Base-by-base conservation (phyloP, 2,329 filamentous ascomycete genomes). In the Fusarium sp. region DNA sequence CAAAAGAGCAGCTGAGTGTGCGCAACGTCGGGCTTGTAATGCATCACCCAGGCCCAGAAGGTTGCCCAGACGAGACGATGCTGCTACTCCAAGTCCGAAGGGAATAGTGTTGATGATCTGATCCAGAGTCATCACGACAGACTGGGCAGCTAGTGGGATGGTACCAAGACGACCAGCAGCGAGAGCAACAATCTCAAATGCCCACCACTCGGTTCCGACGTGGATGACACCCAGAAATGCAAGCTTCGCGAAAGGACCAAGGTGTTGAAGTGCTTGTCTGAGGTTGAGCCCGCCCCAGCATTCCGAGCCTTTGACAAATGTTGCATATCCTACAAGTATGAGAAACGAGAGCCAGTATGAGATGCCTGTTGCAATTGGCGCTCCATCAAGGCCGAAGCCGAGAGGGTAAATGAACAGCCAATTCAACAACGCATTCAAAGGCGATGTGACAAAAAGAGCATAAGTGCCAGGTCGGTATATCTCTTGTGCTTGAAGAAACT, bases 141-240 rank as follows among this genome's bases (percentile, higher is more conserved):
- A 92, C 79, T 97, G 93, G 0, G 93, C 92, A 2, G 93, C 93
- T 1, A 97, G 84, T 0, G 93, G 87, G 34, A 94, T 87, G 0
- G 92, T 94, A 5, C 94, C 94, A 0, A 97, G 86, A 37, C 90
- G 87, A 2, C 93, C 93, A 7, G 93, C 93, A 3, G 92, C 92
- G 1, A 97, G 86, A 2, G 93, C 93, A 3, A 97, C 93, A 70
- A 97, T 95, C 80, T 97, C 93, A 73, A 97, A 97, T 0, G 93
- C 94, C 93, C 93, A 97, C 93, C 93, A 97, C 80, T 97, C 94
- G 0, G 93, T 96, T 5, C 93, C 94, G 7, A 97, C 92, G 69
- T 97, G 93, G 5, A 97, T 81, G 43, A 97, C 85, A 0, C 93
- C 94, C 0, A 97, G 83, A 16, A 91, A 79, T 0, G 93, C 92